These are phyloP conservation scores for Maudiozyma barnettii DNA, from an alignment of 805 yeast species.

Conservation along the genomic window DNA sequence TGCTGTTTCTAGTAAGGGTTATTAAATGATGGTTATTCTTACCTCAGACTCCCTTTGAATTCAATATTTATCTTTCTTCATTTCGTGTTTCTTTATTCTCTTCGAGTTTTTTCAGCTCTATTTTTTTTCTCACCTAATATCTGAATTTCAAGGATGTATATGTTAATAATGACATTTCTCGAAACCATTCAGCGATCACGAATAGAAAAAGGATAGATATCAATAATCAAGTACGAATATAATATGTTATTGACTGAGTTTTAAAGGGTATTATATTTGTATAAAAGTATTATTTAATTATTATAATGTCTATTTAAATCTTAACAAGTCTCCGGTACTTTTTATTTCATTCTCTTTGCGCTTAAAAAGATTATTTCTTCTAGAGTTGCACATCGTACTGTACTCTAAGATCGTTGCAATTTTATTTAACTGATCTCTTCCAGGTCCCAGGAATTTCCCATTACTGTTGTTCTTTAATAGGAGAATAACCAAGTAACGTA, in stretches of 20 bases:
- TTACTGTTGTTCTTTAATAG: conserved; percentile 30
- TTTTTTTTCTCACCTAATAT: not conserved
- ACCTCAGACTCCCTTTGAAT: not conserved
- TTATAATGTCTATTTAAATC: conserved; percentile 10
- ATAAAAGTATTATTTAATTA: not conserved
- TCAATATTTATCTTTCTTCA: not conserved
- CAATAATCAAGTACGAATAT: no score
- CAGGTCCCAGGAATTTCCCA: conserved; percentile 10
- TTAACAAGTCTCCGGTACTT: conserved; percentile 18
- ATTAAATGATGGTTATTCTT: no score
- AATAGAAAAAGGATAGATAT: no score
- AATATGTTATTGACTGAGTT: no score
- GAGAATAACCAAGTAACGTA: conserved; percentile 49
- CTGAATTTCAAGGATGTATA: not conserved
- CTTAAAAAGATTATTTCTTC: conserved; percentile 7
- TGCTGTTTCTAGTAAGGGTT: not conserved
- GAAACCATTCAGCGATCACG: no score
- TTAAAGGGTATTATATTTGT: not conserved
- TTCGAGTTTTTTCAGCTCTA: not conserved
- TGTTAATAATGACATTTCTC: no score
- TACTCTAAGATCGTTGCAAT: conserved; percentile 7
- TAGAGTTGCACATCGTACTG: not conserved
- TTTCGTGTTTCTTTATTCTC: no score
- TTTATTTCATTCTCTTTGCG: conserved; percentile 14
- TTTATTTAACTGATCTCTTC: conserved; percentile 14